Evolutionary conservation across 2,329 filamentous ascomycete genomes (phyloP).

Genomic region (Hypoxylon sp.): DNA sequence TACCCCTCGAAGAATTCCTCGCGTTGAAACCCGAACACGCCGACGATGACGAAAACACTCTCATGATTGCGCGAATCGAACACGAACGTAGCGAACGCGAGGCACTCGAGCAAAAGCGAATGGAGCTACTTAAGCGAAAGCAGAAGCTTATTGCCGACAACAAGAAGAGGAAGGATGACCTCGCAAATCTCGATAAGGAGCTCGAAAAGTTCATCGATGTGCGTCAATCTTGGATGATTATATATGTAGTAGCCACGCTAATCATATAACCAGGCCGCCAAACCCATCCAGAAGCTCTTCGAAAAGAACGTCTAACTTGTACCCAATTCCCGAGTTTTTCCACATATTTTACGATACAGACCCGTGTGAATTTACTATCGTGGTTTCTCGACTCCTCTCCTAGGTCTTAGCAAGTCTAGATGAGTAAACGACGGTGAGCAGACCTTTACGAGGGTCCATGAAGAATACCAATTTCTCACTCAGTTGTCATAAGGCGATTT

Average conservation of each 20-base stretch:
- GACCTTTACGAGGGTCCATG: not conserved
- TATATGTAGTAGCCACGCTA: slow-evolving; percentile 43
- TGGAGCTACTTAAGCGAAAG: slow-evolving; percentile 78
- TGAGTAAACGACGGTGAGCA: slow-evolving; percentile 3
- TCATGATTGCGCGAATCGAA: slow-evolving; percentile 92
- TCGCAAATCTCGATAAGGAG: slow-evolving; percentile 91
- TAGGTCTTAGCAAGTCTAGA: not conserved
- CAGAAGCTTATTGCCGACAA: slow-evolving; percentile 78
- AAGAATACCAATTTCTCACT: slow-evolving; percentile 4
- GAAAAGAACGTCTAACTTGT: slow-evolving; percentile 69
- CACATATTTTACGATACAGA: not conserved
- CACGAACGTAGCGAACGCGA: slow-evolving; percentile 90
- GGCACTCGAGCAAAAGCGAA: slow-evolving; percentile 85
- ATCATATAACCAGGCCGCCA: slow-evolving; percentile 74
- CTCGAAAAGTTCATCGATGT: slow-evolving; percentile 95
- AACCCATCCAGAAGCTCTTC: slow-evolving; percentile 88
- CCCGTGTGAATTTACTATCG: not conserved
- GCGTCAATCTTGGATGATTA: slow-evolving; percentile 55
- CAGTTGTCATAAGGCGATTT: not conserved
- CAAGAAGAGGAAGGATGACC: slow-evolving; percentile 92
- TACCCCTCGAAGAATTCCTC: slow-evolving; percentile 87
- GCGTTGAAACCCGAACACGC: slow-evolving; percentile 80
- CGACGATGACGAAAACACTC: slow-evolving; percentile 79
- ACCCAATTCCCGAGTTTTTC: not conserved
- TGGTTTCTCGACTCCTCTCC: not conserved